Percentiles rank a stretch among this genome's conserved stretches.
Evolutionary conservation across 139 green algal species (phyloP).

Genomic region (Coccomyxa sp.): DNA sequence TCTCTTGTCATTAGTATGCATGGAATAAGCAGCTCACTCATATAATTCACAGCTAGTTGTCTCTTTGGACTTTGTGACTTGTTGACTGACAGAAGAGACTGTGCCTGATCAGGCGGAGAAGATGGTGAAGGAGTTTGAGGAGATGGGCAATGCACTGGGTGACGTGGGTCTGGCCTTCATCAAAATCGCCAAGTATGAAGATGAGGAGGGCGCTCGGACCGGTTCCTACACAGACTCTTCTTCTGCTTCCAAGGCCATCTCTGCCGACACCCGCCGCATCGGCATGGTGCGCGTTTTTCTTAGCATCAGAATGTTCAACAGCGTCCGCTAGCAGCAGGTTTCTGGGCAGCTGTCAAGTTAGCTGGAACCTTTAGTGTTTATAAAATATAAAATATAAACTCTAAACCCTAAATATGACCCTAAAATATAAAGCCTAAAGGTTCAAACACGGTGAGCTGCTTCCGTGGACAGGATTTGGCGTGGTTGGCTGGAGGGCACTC

Average conservation of each 20-base stretch:
- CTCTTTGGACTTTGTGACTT: too few species aligned
- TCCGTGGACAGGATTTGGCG: too few species aligned
- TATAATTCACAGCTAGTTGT: too few species aligned
- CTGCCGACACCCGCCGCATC: conserved; percentile 25
- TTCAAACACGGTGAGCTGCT: too few species aligned
- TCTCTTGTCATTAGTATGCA: too few species aligned
- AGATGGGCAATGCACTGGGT: conserved; percentile 49
- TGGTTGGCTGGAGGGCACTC: too few species aligned
- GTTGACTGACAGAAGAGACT: too few species aligned
- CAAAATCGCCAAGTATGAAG: conserved; percentile 64
- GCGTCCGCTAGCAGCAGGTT: background rate
- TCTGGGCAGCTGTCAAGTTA: background rate
- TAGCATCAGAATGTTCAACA: background rate
- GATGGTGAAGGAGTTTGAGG: conserved; percentile 63
- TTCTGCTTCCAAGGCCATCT: conserved; percentile 23
- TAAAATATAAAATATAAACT: background rate
- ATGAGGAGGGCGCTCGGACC: conserved; percentile 34
- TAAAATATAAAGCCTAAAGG: too few species aligned
- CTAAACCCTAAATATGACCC: too few species aligned
- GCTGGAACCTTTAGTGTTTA: background rate
- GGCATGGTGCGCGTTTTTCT: conserved; percentile 18
- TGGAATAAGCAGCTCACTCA: too few species aligned
- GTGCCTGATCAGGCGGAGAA: conserved; percentile 38
- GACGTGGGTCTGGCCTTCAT: conserved; percentile 68
- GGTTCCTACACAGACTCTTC: conserved; percentile 45